Percentiles rank a stretch among this genome's conserved stretches.
phyloP scores from a whole-genome alignment of 2,329 filamentous ascomycete species.

The Pseudogymnoascus sp. region DNA sequence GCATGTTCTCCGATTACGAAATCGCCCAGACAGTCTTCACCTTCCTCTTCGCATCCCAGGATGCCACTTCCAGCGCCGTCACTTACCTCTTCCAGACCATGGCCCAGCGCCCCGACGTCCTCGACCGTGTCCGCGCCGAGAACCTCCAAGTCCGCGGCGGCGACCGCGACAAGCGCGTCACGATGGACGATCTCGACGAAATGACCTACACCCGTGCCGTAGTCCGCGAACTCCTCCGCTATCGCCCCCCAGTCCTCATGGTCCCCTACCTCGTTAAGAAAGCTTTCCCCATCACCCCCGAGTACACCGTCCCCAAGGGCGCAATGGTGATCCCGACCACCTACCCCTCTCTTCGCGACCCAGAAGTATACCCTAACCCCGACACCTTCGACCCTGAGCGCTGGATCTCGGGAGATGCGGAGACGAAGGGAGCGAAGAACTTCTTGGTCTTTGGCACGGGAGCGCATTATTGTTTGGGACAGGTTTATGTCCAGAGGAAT shows the following conservation, averaged over 20 bases:
- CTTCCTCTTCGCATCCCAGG: conserved; percentile 94
- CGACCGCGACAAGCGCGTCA: conserved; percentile 62
- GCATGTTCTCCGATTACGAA: conserved; percentile 84
- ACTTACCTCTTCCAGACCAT: conserved; percentile 95
- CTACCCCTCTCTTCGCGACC: conserved; percentile 85
- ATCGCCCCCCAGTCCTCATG: conserved; percentile 94
- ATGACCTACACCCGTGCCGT: conserved; percentile 88
- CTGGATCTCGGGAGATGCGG: conserved; percentile 83
- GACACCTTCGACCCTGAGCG: conserved; percentile 86
- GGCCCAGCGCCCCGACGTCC: conserved; percentile 86
- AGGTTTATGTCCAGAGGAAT: conserved; percentile 85
- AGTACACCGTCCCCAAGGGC: conserved; percentile 89
- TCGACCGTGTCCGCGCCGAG: conserved; percentile 87
- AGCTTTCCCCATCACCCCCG: conserved; percentile 80
- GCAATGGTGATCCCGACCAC: conserved; percentile 92
- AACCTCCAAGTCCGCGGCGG: conserved; percentile 73
- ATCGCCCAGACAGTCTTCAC: conserved; percentile 92
- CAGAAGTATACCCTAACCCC: conserved; percentile 84
- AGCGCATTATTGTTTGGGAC: conserved; percentile 92
- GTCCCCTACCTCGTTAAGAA: conserved; percentile 94
- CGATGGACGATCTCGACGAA: conserved; percentile 81
- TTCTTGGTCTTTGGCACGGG: conserved; percentile 94
- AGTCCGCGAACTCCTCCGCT: conserved; percentile 84
- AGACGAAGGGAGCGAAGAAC: conserved; percentile 79
- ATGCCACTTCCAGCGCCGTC: conserved; percentile 86